Evolutionary conservation across 257 asterid species (phyloP).

Genomic region (Gardenia jasminoides): DNA sequence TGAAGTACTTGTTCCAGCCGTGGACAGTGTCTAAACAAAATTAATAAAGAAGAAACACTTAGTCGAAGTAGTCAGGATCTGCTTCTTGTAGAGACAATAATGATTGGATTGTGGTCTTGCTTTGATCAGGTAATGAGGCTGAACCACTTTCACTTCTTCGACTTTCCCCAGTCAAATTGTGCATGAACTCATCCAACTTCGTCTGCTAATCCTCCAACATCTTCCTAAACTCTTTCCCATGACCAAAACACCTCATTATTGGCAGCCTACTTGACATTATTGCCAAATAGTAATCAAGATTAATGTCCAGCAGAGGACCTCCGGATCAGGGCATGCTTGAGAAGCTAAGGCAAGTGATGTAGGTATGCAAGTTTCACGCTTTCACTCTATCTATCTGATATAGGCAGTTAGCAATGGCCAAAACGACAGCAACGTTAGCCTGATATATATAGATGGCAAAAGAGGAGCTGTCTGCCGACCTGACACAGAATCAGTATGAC

Average conservation of each 20-base stretch:
- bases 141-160: background rate
- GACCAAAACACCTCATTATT: background rate
- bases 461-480: no score
- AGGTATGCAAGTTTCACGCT: no score
- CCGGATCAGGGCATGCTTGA: no score
- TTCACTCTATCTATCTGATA: no score
- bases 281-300: no score
- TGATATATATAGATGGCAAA: no score
- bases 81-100: background rate
- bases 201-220: background rate
- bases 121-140: background rate
- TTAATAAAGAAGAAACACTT: background rate
- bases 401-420: no score
- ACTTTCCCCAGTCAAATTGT: constrained; percentile 10
- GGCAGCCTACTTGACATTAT: background rate
- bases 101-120: background rate
- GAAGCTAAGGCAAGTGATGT: no score
- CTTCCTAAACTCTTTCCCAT: background rate
- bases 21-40: constrained; percentile 7
- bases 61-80: background rate
- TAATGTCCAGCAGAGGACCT: no score
- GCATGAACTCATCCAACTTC: background rate
- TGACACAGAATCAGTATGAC: no score
- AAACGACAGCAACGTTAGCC: no score
- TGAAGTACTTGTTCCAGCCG: constrained; percentile 32